These are phyloP conservation scores for Neonectria magnoliae DNA, from an alignment of 2,329 filamentous ascomycete species.

Conservation along the genomic window DNA sequence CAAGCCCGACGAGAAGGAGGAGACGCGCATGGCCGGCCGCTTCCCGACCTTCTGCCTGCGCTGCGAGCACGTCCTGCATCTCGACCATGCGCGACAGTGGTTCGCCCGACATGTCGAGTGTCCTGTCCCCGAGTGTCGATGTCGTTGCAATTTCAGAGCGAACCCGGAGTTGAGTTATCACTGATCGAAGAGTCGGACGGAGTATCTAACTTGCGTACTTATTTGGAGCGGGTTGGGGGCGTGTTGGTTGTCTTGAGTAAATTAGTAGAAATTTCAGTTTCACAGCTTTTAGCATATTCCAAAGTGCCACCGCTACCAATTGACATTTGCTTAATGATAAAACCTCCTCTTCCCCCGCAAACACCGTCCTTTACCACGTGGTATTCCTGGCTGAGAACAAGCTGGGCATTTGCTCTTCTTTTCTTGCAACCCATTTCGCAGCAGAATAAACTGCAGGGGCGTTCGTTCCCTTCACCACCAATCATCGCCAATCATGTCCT, in stretches of 20 bases:
- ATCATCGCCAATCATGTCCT: conserved; percentile 5
- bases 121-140: conserved; percentile 74
- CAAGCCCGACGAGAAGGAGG: conserved; percentile 61
- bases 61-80: conserved; percentile 74
- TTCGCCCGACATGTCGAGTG: conserved; percentile 73
- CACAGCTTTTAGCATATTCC: not conserved
- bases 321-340: conserved; percentile 11
- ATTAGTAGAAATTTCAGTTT: not conserved
- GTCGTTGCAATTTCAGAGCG: conserved; percentile 69
- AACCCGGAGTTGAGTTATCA: conserved; percentile 68
- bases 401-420: not conserved
- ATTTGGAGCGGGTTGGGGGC: not conserved
- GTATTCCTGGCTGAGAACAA: not conserved
- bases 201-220: not conserved
- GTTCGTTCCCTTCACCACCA: conserved; percentile 1
- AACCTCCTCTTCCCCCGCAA: not conserved
- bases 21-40: conserved; percentile 61
- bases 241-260: not conserved
- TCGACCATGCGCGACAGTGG: conserved; percentile 75
- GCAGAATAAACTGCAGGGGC: conserved; percentile 3
- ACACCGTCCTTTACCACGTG: not conserved
- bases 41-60: conserved; percentile 76
- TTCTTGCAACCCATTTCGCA: not conserved
- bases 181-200: conserved; percentile 24
- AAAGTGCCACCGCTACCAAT: conserved; percentile 7